Base-by-base conservation (phyloP, 1,284 basidiomycete species). In the Leccinum pachyderme region DNA sequence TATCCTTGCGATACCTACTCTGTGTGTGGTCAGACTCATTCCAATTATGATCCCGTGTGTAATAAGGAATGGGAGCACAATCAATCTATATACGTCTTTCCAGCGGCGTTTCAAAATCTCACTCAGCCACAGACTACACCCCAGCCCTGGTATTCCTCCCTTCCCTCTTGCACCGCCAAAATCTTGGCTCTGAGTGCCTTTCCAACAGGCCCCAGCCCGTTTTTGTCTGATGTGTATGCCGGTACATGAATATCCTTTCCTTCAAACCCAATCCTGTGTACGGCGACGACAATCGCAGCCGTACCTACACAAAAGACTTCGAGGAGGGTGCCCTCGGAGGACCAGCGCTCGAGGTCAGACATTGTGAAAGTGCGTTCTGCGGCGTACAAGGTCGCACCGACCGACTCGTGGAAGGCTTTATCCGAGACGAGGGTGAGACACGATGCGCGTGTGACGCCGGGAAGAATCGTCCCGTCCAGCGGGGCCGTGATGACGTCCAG, bases 261-360 rank as follows among this genome's bases (percentile, higher is more conserved):
- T n/a, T 68, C 65, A 39, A 65, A 74, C 22, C 70, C 66, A 35
- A 73, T 71, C 43, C 68, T 63, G 45, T 74, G 68, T n/a, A 75
- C 71, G 4, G 78, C 72, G 2, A 60, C 68, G 6, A 81, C 69
- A 25, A 79, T 69, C 4, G 72, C 76, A 0, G 78, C 78, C 0
- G 78, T 83, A 1, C 92, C 91, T 2, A 86, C 81, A 15, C 84
- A 83, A 58, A 94, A 89, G 15, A 82, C 77, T 68, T 94, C 92
- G 7, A 82, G 61, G 15, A 94, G 69, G 13, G 70, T 75, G 15
- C 84, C 87, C 8, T 76, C 64, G 1, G 73, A 61, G 0, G 75
- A 71, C 63, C 79, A 82, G 5, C 68, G 62, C 12, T 72, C 66
- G 45, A 95, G 67, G 56, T 93, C 85, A 1, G 71, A 46, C 73